Evolutionary conservation across 169 alveolate species (phyloP).

Genomic region (Cryptosporidium bovis): DNA sequence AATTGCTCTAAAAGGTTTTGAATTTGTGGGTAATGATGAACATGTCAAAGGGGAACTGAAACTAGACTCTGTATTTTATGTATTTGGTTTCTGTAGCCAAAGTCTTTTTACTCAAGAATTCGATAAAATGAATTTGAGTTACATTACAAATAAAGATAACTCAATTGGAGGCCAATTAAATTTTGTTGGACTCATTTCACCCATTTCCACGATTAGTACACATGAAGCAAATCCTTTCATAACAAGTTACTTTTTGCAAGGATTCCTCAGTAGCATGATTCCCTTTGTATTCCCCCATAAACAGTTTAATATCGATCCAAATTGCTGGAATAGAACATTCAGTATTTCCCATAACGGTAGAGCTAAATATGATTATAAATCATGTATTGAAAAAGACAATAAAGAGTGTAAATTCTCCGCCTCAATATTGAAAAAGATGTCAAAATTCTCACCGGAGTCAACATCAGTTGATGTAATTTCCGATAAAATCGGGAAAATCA

Average conservation of each 20-base stretch:
- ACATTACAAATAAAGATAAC: background rate
- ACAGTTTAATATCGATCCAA: background rate
- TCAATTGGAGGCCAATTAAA: slow-evolving; percentile 2
- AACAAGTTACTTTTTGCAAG: slow-evolving; percentile 38
- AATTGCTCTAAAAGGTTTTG: slow-evolving; percentile 14
- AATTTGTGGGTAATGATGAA: background rate
- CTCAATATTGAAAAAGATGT: too few relatives aligned
- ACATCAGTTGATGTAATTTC: too few relatives aligned
- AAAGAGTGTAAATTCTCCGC: slow-evolving; percentile 2
- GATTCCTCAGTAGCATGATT: slow-evolving; percentile 5
- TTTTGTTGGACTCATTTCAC: background rate
- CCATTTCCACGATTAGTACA: background rate
- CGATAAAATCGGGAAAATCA: too few relatives aligned
- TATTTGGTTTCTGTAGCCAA: too few relatives aligned
- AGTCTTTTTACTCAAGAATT: too few relatives aligned
- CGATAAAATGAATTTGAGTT: too few relatives aligned
- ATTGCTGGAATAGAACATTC: slow-evolving; percentile 20
- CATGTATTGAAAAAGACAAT: slow-evolving; percentile 7
- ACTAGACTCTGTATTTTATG: too few relatives aligned
- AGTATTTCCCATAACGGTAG: slow-evolving; percentile 4
- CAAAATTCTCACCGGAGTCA: too few relatives aligned
- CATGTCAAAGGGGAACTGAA: too few relatives aligned
- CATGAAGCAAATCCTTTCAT: slow-evolving; percentile 31
- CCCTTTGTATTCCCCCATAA: slow-evolving; percentile 16
- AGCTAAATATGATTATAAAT: background rate